Evolutionary conservation across 2,329 filamentous ascomycete genomes (phyloP).

Genomic region (Clonostachys chloroleuca): DNA sequence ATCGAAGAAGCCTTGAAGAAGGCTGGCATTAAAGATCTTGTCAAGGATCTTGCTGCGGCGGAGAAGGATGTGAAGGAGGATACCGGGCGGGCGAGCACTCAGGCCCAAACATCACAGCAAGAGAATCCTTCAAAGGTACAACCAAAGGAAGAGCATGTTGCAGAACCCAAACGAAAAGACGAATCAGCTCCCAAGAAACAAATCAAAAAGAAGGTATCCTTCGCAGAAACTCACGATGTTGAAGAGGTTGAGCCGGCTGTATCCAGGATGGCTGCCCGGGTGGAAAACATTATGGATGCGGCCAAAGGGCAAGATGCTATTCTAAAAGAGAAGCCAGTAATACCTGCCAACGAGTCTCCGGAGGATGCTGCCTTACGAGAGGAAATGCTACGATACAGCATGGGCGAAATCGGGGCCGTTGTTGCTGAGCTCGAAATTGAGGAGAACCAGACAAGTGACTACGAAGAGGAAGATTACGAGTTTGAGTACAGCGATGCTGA

Average conservation of each 20-base stretch:
- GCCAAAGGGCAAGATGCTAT: slow-evolving; percentile 50
- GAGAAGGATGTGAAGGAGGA: not conserved
- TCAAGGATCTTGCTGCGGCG: slow-evolving; percentile 5
- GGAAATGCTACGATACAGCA: slow-evolving; percentile 87
- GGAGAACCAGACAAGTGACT: slow-evolving; percentile 44
- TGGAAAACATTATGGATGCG: slow-evolving; percentile 52
- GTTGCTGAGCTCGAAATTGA: slow-evolving; percentile 89
- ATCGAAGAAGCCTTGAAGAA: slow-evolving; percentile 71
- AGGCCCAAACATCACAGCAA: not conserved
- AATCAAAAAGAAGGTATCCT: slow-evolving; percentile 56
- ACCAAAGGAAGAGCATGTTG: too few relatives aligned
- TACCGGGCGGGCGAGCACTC: not conserved
- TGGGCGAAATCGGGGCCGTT: slow-evolving; percentile 84
- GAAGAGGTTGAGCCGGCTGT: slow-evolving; percentile 20
- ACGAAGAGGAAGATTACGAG: slow-evolving; percentile 43
- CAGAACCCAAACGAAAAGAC: not conserved
- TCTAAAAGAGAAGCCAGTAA: slow-evolving; percentile 39
- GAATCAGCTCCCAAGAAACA: not conserved
- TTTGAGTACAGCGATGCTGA: slow-evolving; percentile 49
- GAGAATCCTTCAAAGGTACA: not conserved
- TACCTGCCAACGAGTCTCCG: slow-evolving; percentile 69
- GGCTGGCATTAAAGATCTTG: slow-evolving; percentile 59
- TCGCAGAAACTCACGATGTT: slow-evolving; percentile 36
- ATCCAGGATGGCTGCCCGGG: slow-evolving; percentile 36
- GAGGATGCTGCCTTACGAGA: slow-evolving; percentile 78